phyloP scores from a whole-genome alignment of 805 yeast species.

The Wickerhamomyces subpelliculosus region DNA sequence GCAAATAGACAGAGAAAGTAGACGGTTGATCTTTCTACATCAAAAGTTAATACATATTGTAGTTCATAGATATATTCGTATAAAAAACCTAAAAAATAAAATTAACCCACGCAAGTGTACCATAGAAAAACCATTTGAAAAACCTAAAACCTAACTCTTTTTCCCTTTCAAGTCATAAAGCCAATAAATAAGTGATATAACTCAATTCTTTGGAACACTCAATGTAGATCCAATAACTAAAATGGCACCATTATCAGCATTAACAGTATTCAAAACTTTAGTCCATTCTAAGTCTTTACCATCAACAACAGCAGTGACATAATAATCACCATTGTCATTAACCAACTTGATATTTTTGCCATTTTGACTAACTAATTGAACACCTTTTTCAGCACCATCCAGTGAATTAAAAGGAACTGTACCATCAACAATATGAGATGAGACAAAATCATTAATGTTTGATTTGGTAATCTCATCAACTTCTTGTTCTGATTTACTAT shows the following conservation, averaged over 20 bases:
- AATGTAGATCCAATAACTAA: conserved; percentile 29
- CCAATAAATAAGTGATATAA: background rate
- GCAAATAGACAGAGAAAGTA: too few species aligned
- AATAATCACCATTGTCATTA: conserved; percentile 28
- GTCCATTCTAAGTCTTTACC: conserved; percentile 29
- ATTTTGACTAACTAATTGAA: conserved; percentile 25
- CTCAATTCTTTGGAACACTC: background rate
- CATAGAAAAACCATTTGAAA: too few species aligned
- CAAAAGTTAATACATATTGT: too few species aligned
- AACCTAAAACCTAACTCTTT: background rate
- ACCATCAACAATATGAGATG: conserved; percentile 51
- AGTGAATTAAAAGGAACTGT: conserved; percentile 16
- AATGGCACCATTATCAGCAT: conserved; percentile 40
- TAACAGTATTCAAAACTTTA: conserved; percentile 26
- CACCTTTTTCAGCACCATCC: conserved; percentile 19
- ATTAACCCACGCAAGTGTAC: too few species aligned
- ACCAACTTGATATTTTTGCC: conserved; percentile 30
- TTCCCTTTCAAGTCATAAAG: background rate
- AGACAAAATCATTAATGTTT: conserved; percentile 53
- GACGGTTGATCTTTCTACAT: too few species aligned
- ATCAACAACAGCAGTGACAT: conserved; percentile 23
- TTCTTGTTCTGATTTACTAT: conserved; percentile 28
- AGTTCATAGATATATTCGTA: too few species aligned
- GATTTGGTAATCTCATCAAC: conserved; percentile 41
- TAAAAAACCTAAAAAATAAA: too few species aligned